A percentile compares a stretch with the other conserved stretches of the same genome.
These are phyloP conservation scores for Elaeagnus macrophylla DNA, from an alignment of 306 rosid genomes.

Conservation along the genomic window DNA sequence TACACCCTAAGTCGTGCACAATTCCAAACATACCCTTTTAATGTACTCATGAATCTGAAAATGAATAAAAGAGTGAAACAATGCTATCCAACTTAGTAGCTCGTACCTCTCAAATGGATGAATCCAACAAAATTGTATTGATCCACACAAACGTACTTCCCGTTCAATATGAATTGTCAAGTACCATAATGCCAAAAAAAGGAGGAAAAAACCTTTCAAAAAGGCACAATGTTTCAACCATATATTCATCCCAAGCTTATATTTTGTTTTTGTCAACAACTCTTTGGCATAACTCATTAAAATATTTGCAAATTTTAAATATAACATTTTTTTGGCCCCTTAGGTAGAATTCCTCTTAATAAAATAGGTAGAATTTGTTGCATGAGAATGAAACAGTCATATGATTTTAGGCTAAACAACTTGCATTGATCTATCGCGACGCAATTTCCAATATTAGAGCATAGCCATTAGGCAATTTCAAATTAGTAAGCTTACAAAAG, in stretches of 20 bases:
- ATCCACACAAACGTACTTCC: neutral
- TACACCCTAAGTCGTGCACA: neutral
- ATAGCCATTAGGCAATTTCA: conserved; percentile 1
- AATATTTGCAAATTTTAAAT: neutral
- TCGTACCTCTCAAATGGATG: conserved; percentile 5
- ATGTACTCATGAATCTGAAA: neutral
- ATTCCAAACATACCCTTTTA: neutral
- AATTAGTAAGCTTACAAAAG: conserved; percentile 1
- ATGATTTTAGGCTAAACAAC: neutral
- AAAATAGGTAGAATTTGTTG: neutral
- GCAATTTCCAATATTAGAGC: neutral
- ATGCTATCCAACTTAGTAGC: neutral
- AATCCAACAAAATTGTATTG: neutral
- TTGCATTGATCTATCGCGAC: neutral
- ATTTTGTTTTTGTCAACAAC: too few species aligned
- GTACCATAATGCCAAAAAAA: conserved; percentile 1
- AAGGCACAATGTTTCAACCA: neutral
- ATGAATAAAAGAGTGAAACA: neutral
- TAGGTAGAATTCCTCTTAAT: neutral
- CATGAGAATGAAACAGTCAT: conserved; percentile 1
- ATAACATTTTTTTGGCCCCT: neutral
- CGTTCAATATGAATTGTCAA: neutral
- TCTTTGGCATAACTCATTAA: neutral
- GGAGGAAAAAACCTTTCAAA: neutral
- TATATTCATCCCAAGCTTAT: too few species aligned